Conservation (phyloP, 164 flowering plant genomes). For the Chimonanthus salicifolius region DNA sequence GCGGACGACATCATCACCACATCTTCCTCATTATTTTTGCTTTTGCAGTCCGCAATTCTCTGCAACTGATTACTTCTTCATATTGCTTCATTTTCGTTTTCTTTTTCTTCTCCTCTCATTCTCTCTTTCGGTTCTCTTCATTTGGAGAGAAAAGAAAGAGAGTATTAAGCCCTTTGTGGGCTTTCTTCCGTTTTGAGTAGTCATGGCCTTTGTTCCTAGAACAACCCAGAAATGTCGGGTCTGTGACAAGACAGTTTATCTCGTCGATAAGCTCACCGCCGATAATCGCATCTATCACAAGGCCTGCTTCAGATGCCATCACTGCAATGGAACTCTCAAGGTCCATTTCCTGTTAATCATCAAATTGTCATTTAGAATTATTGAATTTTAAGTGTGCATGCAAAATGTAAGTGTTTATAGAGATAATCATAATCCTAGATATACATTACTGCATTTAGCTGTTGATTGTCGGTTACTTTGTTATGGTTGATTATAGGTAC, state of each 20-base stretch:
- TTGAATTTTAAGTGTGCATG: neutral
- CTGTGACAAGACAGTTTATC: slow-evolving; percentile 81
- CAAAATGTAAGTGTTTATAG: no score
- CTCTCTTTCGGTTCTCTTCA: neutral
- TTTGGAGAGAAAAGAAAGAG: neutral
- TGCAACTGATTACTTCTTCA: neutral
- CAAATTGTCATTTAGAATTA: neutral
- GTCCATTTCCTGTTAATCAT: slow-evolving; percentile 16
- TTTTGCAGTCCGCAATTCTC: slow-evolving; percentile 3
- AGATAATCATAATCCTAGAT: no score
- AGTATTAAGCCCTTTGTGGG: neutral
- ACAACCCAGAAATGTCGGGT: slow-evolving; percentile 91
- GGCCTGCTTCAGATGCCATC: slow-evolving; percentile 89
- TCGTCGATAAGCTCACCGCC: slow-evolving; percentile 79
- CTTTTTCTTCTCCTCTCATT: no score
- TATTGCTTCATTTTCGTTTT: no score
- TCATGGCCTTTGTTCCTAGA: slow-evolving; percentile 76
- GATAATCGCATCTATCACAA: slow-evolving; percentile 79
- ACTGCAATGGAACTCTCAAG: slow-evolving; percentile 93
- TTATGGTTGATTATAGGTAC: no score
- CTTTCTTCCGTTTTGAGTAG: slow-evolving; percentile 6
- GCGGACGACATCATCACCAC: neutral
- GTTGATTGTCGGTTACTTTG: neutral
- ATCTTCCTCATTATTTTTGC: neutral
- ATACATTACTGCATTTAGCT: neutral